phyloP scores from a whole-genome alignment of 768 basidiomycete genomes.

The Leucosporidium scottii region DNA sequence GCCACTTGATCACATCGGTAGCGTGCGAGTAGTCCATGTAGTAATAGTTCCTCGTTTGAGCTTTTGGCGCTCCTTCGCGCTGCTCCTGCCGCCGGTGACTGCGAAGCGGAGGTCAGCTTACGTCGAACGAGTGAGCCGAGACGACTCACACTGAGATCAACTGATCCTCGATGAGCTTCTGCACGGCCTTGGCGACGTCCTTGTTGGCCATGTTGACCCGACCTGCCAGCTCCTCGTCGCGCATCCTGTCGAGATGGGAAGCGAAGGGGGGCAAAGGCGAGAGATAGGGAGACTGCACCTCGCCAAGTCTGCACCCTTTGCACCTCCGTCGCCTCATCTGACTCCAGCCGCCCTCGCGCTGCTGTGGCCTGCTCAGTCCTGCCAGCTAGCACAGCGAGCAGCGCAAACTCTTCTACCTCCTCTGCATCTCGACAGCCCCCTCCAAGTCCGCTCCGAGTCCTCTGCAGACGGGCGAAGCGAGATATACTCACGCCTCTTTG shows the following conservation, averaged over 20 bases:
- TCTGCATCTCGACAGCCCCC: background rate
- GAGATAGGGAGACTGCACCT: background rate
- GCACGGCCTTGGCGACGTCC: constrained; percentile 82
- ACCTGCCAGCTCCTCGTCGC: constrained; percentile 88
- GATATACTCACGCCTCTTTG: constrained; percentile 78
- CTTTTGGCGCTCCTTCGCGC: constrained; percentile 79
- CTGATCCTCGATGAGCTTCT: constrained; percentile 67
- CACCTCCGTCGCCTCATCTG: too few relatives aligned
- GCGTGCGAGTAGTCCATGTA: constrained; percentile 93
- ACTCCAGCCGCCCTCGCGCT: too few relatives aligned
- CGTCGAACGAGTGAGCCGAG: background rate
- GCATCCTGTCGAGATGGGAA: constrained; percentile 53
- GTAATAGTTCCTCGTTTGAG: constrained; percentile 84
- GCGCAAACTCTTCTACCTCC: background rate
- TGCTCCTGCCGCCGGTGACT: constrained; percentile 88
- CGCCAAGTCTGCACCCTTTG: too few relatives aligned
- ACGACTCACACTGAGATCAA: constrained; percentile 71
- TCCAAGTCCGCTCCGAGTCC: background rate
- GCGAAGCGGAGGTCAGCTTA: background rate
- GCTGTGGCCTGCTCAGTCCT: background rate
- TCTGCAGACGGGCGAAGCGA: background rate
- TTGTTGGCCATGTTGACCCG: constrained; percentile 82
- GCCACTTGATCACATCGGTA: constrained; percentile 97
- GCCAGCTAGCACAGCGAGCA: background rate
- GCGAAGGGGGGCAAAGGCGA: background rate